Evolutionary conservation across 129 eudicot genomes (phyloP).

Genomic region (Solidago caesia): DNA sequence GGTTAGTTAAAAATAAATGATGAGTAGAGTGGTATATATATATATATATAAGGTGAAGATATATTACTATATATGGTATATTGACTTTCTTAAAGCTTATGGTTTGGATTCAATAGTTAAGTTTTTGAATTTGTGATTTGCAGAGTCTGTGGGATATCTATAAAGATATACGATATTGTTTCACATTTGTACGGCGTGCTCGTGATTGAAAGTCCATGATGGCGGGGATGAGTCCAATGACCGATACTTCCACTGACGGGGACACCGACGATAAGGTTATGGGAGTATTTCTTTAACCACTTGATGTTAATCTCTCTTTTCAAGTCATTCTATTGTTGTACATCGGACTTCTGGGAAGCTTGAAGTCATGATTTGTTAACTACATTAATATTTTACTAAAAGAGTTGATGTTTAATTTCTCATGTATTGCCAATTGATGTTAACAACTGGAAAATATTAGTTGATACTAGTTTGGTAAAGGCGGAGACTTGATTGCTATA

Average conservation of each 20-base stretch:
- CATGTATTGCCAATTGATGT: too few species aligned
- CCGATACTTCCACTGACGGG: slow-evolving; percentile 64
- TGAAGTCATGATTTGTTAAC: slow-evolving; percentile 1
- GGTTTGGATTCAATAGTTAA: too few species aligned
- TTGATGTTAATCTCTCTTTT: not conserved
- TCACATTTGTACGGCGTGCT: not conserved
- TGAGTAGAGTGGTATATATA: too few species aligned
- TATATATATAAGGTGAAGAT: too few species aligned
- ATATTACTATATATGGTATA: too few species aligned
- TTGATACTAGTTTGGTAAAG: slow-evolving; percentile 1
- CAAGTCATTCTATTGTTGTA: not conserved
- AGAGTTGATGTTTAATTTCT: not conserved
- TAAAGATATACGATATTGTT: too few species aligned
- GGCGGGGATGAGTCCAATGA: slow-evolving; percentile 66
- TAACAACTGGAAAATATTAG: not conserved
- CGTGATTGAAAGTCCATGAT: slow-evolving; percentile 37
- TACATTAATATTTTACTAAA: not conserved
- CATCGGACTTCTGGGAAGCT: not conserved
- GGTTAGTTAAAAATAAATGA: too few species aligned
- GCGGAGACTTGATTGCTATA: not conserved
- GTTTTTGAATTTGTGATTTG: not conserved
- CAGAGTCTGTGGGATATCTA: not conserved
- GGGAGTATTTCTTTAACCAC: slow-evolving; percentile 29
- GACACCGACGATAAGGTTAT: slow-evolving; percentile 46
- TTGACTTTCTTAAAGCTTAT: too few species aligned